These are phyloP conservation scores for Pichia scutulata DNA, from an alignment of 805 yeast species.

Conservation along the genomic window DNA sequence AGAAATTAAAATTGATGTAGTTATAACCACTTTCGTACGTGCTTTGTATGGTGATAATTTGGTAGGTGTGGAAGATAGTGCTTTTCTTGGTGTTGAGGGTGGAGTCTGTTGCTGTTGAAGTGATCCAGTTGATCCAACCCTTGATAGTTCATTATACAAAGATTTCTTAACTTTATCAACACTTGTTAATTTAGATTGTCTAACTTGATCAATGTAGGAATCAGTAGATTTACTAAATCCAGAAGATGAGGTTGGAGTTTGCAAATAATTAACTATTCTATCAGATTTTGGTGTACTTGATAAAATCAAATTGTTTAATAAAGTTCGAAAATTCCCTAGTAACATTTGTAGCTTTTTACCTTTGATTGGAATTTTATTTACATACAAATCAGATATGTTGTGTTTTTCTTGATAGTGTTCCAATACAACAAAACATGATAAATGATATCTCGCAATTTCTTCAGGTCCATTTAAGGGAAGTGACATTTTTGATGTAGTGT, in stretches of 20 bases:
- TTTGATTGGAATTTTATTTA: slow-evolving; percentile 53
- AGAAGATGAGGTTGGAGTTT: background rate
- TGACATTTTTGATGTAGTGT: slow-evolving; percentile 46
- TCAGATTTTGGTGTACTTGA: slow-evolving; percentile 16
- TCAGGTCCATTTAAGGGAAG: slow-evolving; percentile 39
- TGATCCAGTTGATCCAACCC: background rate
- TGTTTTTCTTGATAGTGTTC: slow-evolving; percentile 38
- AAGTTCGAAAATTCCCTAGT: slow-evolving; percentile 35
- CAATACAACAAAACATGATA: slow-evolving; percentile 58
- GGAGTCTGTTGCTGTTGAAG: slow-evolving; percentile 4
- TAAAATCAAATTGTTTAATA: slow-evolving; percentile 6
- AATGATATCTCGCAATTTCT: slow-evolving; percentile 59
- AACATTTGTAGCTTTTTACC: slow-evolving; percentile 33
- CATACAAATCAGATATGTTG: slow-evolving; percentile 41
- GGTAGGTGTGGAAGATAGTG: background rate
- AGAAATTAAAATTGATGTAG: slow-evolving; percentile 34
- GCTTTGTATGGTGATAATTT: slow-evolving; percentile 4
- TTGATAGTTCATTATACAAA: slow-evolving; percentile 1
- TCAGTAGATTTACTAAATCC: background rate
- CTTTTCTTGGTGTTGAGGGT: slow-evolving; percentile 2
- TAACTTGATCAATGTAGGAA: background rate
- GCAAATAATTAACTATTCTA: slow-evolving; percentile 1
- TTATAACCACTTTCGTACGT: slow-evolving; percentile 11
- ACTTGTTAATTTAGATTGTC: background rate
- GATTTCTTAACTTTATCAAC: slow-evolving; percentile 5